Evolutionary conservation across 2,329 filamentous ascomycete genomes (phyloP), one percentile per base, ranked within the genome.

Genomic region (Akanthomyces lecanii): DNA sequence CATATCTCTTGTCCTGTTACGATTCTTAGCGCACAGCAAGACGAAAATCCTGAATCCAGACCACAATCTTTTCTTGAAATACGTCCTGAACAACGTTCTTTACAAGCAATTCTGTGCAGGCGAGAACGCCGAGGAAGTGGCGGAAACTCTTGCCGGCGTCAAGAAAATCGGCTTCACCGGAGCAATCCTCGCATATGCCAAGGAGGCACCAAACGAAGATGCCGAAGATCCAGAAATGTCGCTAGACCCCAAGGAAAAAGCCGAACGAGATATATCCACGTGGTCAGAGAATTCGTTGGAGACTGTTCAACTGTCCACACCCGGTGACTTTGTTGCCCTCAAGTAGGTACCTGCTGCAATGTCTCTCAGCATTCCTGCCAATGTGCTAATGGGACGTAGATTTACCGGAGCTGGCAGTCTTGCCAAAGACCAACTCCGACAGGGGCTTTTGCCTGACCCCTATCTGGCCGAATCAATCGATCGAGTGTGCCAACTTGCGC

Each of bases 71-170:
- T 21, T 84, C 0, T 71, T 85, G 14, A 73, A 77, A 30, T 70
- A 73, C 12, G 62, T 84, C 3, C 73, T 86, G 7, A 81, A 80
- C 68, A 75, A 78, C 63, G 84, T 82, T 0, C 82, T 81, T 4
- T 80, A 74, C 68, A 81, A 82, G 44, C 83, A 86, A 61, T 86
- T 85, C 71, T 86, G 83, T 66, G 79, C 81, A 0, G 83, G 83
- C 1, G 79, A 81, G 68, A 80, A 56, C 42, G 51, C 42, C 7
- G 21, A 40, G 4, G 23, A 62, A 18, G 44, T 62, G 12, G 30
- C 40, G 14, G 38, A 50, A 10, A 56, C 51, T 4, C 25, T 58
- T 40, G 47, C 38, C 2, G 8, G 18, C 6, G 48, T 33, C 8
- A 63, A 59, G 21, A 14, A 30, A 2, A 42, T 54, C 16, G 47